Evolutionary conservation across 1,284 basidiomycete species (phyloP).

Genomic region (Tilletia setariae): DNA sequence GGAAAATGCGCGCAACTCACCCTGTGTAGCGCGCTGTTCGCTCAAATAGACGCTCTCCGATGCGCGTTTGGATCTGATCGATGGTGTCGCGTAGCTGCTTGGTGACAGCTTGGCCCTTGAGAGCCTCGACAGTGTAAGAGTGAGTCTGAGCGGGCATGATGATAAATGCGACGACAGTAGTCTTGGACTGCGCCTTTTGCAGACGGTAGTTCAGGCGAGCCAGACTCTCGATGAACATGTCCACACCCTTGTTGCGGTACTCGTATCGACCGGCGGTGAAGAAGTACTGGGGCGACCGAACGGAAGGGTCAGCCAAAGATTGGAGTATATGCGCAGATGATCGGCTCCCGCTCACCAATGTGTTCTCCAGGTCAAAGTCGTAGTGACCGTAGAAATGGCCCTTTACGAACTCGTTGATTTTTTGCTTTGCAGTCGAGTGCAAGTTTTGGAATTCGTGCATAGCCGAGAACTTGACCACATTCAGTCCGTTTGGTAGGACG

Average conservation of each 20-base stretch:
- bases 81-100: conserved; percentile 94
- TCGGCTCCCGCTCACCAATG: conserved; percentile 58
- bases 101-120: conserved; percentile 96
- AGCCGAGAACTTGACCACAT: conserved; percentile 92
- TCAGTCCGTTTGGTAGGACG: conserved; percentile 94
- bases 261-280: conserved; percentile 99
- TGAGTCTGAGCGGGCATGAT: conserved; percentile 96
- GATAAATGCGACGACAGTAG: conserved; percentile 93
- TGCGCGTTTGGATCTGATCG: conserved; percentile 80
- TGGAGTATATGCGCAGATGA: background rate
- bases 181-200: conserved; percentile 72
- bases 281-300: conserved; percentile 64
- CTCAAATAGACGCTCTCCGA: conserved; percentile 87
- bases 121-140: conserved; percentile 93
- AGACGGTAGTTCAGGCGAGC: conserved; percentile 75
- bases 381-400: conserved; percentile 98
- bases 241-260: conserved; percentile 97
- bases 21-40: conserved; percentile 87
- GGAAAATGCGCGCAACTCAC: conserved; percentile 57
- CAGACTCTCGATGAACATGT: conserved; percentile 97
- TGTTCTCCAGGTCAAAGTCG: conserved; percentile 92
- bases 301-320: background rate
- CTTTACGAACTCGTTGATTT: conserved; percentile 95
- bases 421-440: conserved; percentile 84
- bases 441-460: conserved; percentile 98